Base-by-base conservation (phyloP, 345 rosid genomes). In the Combretum micranthum region DNA sequence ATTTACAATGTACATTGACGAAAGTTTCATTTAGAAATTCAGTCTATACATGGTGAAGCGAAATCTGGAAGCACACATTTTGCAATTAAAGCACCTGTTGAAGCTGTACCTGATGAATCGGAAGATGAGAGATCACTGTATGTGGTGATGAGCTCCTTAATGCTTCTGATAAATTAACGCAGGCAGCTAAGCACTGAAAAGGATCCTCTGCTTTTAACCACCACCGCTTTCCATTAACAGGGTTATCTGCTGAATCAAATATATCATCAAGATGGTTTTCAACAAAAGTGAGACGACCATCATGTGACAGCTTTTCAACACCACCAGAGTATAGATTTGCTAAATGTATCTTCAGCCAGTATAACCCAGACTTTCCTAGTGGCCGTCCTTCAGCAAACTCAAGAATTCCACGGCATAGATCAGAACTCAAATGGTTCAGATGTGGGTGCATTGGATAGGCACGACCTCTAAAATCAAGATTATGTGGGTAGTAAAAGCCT, bases 391-490 rank as follows among this genome's bases (percentile, higher is more conserved):
- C 96, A 18, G 96, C 90, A 59, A 93, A 93, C 75, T 93, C 99
- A 56, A 93, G 85, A 68, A 83, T 72, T 80, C 99, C 99, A 59
- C 95, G 95, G 74, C 96, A 89, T 39, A 93, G 76, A 81, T 93
- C 99, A 48, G 97, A 89, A 55, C 94, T 82, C 49, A 93, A 78
- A 78, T 93, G 99, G 71, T 83, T 93, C 73, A 93, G 68, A 77
- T 89, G 90, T 63, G 97, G 81, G 75, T 89, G 99, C 99, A 93
- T 93, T 52, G 99, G 99, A 56, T 93, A 93, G 23, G 97, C 96
- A 59, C 96, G 97, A 22, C 99, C 99, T 66, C 97, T 78, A 72
- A 93, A 93, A 75, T 93, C 99, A 64, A 93, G 82, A 77, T 93
- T 93, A 79, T 93, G 99, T 58, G 99, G 99, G 72, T 93, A 93